Evolutionary conservation across 1,139 yeast genomes (phyloP).

Genomic region (Blastobotrys ciferrii): DNA sequence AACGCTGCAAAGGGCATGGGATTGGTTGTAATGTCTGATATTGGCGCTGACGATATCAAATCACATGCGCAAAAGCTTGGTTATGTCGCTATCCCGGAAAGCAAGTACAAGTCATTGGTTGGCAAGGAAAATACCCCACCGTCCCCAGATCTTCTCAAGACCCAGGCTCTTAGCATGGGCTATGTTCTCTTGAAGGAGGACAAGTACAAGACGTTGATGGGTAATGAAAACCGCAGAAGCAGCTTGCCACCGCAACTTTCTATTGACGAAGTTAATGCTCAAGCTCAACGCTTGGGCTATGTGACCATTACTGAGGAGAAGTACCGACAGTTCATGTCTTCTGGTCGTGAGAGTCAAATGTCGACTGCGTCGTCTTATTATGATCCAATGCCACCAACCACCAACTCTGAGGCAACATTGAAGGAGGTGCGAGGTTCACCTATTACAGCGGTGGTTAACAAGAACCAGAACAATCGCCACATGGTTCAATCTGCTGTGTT

Average conservation of each 20-base stretch:
- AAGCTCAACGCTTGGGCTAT: constrained; percentile 5
- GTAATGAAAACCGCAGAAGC: constrained; percentile 1
- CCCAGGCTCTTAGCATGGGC: constrained; percentile 8
- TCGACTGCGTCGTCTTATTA: constrained; percentile 6
- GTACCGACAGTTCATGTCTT: constrained; percentile 1
- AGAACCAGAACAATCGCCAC: constrained; percentile 12
- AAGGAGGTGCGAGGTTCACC: constrained; percentile 27
- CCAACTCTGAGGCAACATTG: constrained; percentile 20
- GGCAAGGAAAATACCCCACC: not conserved
- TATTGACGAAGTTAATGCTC: constrained; percentile 2
- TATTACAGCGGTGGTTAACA: constrained; percentile 22
- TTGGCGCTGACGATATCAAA: constrained; percentile 23
- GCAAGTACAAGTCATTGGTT: constrained; percentile 7
- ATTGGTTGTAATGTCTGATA: constrained; percentile 30
- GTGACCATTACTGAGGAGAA: constrained; percentile 8
- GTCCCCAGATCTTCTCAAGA: constrained; percentile 3
- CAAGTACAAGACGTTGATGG: constrained; percentile 6
- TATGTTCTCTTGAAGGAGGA: constrained; percentile 5
- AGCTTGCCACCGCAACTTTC: constrained; percentile 1
- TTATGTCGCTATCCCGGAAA: constrained; percentile 16
- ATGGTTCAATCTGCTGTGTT: constrained; percentile 27
- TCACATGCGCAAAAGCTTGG: constrained; percentile 18
- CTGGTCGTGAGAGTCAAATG: constrained; percentile 7
- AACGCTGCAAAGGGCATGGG: constrained; percentile 18
- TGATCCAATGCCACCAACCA: constrained; percentile 7